Percentiles rank a stretch among this genome's conserved stretches.
phyloP scores from a whole-genome alignment of 108 stramenopile genomes.

The Cyclotella choctawhatcheeana region DNA sequence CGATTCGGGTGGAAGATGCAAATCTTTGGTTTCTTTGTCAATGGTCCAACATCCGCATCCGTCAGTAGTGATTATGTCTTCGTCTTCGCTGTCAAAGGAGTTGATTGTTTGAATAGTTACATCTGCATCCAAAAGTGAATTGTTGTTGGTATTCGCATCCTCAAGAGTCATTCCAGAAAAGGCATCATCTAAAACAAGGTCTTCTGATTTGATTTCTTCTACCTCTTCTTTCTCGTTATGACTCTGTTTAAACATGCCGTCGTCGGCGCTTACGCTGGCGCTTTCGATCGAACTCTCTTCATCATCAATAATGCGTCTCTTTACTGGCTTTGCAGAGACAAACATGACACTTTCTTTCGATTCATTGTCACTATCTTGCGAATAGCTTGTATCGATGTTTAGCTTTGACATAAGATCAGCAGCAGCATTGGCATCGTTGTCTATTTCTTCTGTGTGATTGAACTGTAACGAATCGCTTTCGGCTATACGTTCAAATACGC shows the following conservation, averaged over 20 bases:
- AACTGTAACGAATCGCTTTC: background rate
- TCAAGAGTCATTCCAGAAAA: background rate
- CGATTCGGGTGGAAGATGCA: slow-evolving; percentile 20
- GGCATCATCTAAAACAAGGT: slow-evolving; percentile 8
- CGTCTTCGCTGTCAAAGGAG: slow-evolving; percentile 41
- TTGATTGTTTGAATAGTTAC: slow-evolving; percentile 4
- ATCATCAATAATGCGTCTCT: slow-evolving; percentile 22
- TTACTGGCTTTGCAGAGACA: background rate
- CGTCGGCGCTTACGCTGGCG: background rate
- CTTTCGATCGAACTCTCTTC: slow-evolving; percentile 13
- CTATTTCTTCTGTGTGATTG: background rate
- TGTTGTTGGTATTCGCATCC: background rate
- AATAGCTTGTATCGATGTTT: no score
- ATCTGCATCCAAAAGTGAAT: background rate
- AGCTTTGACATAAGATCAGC: no score
- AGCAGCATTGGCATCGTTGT: background rate
- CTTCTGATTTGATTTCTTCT: slow-evolving; percentile 2
- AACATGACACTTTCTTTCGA: slow-evolving; percentile 7
- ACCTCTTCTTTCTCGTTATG: slow-evolving; percentile 1
- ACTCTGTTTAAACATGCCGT: slow-evolving; percentile 4
- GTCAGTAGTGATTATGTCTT: slow-evolving; percentile 22
- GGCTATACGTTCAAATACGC: background rate
- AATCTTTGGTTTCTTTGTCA: slow-evolving; percentile 25
- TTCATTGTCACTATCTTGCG: background rate
- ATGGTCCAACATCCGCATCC: slow-evolving; percentile 43